Conservation (phyloP, 208 protist genomes). For the Trypanosoma scelopori region DNA sequence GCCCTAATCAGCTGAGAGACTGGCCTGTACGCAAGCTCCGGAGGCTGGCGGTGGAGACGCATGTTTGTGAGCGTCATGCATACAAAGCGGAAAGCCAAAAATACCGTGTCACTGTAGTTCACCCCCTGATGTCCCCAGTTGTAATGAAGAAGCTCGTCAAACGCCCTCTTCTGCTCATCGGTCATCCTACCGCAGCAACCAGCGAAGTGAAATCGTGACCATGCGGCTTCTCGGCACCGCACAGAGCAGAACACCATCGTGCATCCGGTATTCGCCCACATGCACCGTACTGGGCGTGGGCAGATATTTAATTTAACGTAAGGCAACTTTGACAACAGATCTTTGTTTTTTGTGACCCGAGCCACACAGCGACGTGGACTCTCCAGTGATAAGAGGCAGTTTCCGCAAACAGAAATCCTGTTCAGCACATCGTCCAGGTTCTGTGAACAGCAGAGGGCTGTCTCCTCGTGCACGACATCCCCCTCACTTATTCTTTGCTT, state of each 20-base stretch:
- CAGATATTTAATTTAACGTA: constrained; percentile 29
- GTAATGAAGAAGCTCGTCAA: constrained; percentile 33
- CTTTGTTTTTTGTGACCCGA: constrained; percentile 38
- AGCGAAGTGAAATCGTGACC: constrained; percentile 41
- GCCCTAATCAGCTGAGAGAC: constrained; percentile 56
- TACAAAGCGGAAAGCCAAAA: constrained; percentile 54
- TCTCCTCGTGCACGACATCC: constrained; percentile 64
- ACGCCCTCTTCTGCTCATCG: constrained; percentile 34
- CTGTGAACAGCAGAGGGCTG: constrained; percentile 69
- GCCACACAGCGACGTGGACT: constrained; percentile 40
- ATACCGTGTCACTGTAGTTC: constrained; percentile 72
- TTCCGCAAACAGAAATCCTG: constrained; percentile 45
- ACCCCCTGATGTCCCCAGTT: constrained; percentile 66
- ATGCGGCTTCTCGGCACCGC: constrained; percentile 50
- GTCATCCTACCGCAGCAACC: constrained; percentile 49
- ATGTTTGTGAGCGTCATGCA: constrained; percentile 40
- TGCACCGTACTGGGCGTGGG: constrained; percentile 33
- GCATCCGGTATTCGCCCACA: constrained; percentile 45
- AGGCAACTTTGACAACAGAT: constrained; percentile 33
- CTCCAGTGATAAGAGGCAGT: constrained; percentile 63
- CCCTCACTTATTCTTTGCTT: constrained; percentile 28
- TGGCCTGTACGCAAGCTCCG: constrained; percentile 38
- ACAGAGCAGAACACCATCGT: constrained; percentile 52
- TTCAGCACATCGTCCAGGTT: constrained; percentile 59
- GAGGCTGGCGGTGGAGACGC: constrained; percentile 29